These are phyloP conservation scores for Davidsoniella neocaledoniae DNA, from an alignment of 2,329 filamentous ascomycete genomes.

Conservation along the genomic window DNA sequence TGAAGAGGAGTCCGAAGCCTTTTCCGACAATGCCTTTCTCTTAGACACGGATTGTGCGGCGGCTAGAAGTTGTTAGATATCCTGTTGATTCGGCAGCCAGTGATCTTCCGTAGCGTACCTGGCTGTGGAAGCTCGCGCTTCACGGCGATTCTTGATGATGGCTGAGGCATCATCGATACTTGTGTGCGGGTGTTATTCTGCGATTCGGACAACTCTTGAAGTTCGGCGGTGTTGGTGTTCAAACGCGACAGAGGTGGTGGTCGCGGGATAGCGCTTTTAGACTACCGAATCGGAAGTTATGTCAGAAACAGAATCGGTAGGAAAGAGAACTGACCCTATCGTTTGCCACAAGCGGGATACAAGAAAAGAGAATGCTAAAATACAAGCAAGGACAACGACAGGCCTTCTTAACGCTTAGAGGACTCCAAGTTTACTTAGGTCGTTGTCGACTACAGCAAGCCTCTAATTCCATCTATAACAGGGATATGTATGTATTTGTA, in stretches of 20 bases:
- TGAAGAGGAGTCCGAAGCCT: conserved; percentile 32
- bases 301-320: background rate
- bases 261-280: conserved; percentile 11
- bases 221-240: background rate
- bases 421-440: too few relatives aligned
- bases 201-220: conserved; percentile 38
- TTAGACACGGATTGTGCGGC: conserved; percentile 36
- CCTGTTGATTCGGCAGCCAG: background rate
- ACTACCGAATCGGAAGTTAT: background rate
- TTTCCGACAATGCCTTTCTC: conserved; percentile 40
- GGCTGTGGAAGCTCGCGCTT: conserved; percentile 35
- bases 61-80: background rate
- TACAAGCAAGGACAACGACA: too few relatives aligned
- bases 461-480: too few relatives aligned
- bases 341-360: background rate
- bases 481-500: too few relatives aligned
- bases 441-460: too few relatives aligned
- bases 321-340: background rate
- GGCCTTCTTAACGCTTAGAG: too few relatives aligned
- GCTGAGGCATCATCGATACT: conserved; percentile 15
- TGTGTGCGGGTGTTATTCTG: conserved; percentile 37
- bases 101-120: conserved; percentile 20
- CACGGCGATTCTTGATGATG: conserved; percentile 23
- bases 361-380: background rate
- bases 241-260: conserved; percentile 7